phyloP scores from a whole-genome alignment of 495 filamentous ascomycete species.

The Hyaloscypha variabilis region DNA sequence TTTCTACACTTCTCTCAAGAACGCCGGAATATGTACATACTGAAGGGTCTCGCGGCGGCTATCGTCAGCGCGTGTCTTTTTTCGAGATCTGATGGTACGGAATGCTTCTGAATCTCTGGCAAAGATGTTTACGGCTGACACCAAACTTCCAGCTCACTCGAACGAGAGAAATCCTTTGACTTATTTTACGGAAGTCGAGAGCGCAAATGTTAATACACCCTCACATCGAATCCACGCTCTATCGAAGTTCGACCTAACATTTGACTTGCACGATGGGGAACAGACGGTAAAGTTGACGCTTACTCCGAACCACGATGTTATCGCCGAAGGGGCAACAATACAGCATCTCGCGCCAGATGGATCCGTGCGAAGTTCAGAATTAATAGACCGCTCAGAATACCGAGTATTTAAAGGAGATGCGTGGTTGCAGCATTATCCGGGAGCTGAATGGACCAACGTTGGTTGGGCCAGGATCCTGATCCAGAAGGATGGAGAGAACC shows the following conservation, averaged over 20 bases:
- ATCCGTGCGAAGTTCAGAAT: slow-evolving; percentile 58
- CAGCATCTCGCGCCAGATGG: slow-evolving; percentile 74
- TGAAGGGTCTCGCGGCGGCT: slow-evolving; percentile 24
- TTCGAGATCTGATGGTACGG: slow-evolving; percentile 21
- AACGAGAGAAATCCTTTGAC: slow-evolving; percentile 74
- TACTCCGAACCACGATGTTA: slow-evolving; percentile 90
- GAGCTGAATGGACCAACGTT: slow-evolving; percentile 72
- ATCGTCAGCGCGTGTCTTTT: slow-evolving; percentile 27
- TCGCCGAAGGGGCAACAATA: slow-evolving; percentile 74
- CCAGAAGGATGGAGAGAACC: slow-evolving; percentile 70
- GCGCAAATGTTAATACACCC: slow-evolving; percentile 75
- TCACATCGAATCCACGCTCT: slow-evolving; percentile 77
- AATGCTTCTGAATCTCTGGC: slow-evolving; percentile 2
- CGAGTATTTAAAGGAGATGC: slow-evolving; percentile 82
- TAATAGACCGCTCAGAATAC: slow-evolving; percentile 69
- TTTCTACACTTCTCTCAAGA: neutral
- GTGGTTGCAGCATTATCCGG: slow-evolving; percentile 62
- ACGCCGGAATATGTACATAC: slow-evolving; percentile 24
- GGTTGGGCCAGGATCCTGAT: slow-evolving; percentile 88
- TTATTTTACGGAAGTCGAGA: slow-evolving; percentile 72
- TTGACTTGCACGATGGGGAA: slow-evolving; percentile 66
- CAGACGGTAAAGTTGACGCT: slow-evolving; percentile 78
- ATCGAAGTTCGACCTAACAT: slow-evolving; percentile 81
- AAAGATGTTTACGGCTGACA: slow-evolving; percentile 5
- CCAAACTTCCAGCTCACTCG: slow-evolving; percentile 62